Evolutionary conservation across 306 rosid genomes (phyloP).

Genomic region (Vigna mungo): DNA sequence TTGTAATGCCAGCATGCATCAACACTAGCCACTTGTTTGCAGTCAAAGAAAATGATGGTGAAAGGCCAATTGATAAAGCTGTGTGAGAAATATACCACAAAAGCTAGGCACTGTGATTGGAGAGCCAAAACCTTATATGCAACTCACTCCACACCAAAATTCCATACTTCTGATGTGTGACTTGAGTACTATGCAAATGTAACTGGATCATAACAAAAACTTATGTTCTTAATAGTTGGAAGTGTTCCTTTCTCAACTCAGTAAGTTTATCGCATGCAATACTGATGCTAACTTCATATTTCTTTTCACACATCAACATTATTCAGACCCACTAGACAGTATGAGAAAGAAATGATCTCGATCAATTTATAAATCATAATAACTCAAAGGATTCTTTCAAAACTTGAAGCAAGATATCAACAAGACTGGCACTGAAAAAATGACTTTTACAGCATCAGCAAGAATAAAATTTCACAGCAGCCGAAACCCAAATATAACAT

Average conservation of each 20-base stretch:
- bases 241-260: conserved; percentile 17
- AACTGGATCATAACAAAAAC: background rate
- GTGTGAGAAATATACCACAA: background rate
- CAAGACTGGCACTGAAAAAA: conserved; percentile 28
- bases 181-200: background rate
- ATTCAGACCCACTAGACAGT: conserved; percentile 9
- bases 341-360: background rate
- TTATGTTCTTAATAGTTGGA: background rate
- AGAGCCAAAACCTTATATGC: background rate
- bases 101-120: background rate
- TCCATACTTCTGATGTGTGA: background rate
- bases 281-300: conserved; percentile 12
- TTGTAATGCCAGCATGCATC: background rate
- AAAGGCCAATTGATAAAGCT: background rate
- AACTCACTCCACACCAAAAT: background rate
- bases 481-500: conserved; percentile 23
- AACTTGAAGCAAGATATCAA: conserved; percentile 25
- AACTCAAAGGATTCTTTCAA: background rate
- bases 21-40: background rate
- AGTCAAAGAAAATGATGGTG: background rate
- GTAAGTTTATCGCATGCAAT: conserved; percentile 21
- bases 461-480: conserved; percentile 31
- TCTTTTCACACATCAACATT: conserved; percentile 5
- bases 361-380: conserved; percentile 12
- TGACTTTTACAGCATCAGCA: background rate